These are phyloP conservation scores for Aureobasidium musti DNA, from an alignment of 2,329 filamentous ascomycete genomes.

Conservation along the genomic window DNA sequence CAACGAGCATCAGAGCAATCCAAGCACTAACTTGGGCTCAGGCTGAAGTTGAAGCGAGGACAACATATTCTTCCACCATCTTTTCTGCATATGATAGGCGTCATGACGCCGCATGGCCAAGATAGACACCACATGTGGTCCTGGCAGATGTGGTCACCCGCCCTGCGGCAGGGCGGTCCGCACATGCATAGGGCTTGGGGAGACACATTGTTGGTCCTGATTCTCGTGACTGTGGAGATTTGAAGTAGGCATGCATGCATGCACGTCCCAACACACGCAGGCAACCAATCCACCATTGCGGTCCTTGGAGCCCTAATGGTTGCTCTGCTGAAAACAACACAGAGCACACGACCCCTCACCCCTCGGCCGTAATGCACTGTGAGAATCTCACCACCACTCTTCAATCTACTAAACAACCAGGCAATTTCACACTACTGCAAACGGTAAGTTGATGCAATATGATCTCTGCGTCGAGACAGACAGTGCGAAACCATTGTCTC, in stretches of 20 bases:
- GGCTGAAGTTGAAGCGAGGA: neutral
- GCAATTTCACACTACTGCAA: conserved; percentile 5
- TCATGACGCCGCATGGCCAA: conserved; percentile 3
- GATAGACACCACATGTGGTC: conserved; percentile 20
- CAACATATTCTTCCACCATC: neutral
- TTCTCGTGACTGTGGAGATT: conserved; percentile 22
- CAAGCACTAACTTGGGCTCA: neutral
- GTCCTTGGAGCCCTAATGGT: neutral
- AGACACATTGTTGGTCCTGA: conserved; percentile 18
- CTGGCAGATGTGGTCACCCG: conserved; percentile 22
- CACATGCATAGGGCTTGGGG: conserved; percentile 15
- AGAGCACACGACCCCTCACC: conserved; percentile 5
- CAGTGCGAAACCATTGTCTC: conserved; percentile 3
- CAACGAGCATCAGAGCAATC: neutral
- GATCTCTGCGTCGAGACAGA: neutral
- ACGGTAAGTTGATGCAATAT: neutral
- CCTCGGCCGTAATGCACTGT: conserved; percentile 11
- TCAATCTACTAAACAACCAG: neutral
- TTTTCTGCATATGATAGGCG: neutral
- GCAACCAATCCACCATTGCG: conserved; percentile 1
- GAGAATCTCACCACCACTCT: neutral
- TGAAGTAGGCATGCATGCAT: conserved; percentile 6
- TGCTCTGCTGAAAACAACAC: neutral
- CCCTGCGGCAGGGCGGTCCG: neutral
- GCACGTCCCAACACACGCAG: conserved; percentile 10